Evolutionary conservation across 2,329 filamentous ascomycete species (phyloP), one percentile per base, ranked within the genome.

Genomic region (Plectosphaerella sp.): DNA sequence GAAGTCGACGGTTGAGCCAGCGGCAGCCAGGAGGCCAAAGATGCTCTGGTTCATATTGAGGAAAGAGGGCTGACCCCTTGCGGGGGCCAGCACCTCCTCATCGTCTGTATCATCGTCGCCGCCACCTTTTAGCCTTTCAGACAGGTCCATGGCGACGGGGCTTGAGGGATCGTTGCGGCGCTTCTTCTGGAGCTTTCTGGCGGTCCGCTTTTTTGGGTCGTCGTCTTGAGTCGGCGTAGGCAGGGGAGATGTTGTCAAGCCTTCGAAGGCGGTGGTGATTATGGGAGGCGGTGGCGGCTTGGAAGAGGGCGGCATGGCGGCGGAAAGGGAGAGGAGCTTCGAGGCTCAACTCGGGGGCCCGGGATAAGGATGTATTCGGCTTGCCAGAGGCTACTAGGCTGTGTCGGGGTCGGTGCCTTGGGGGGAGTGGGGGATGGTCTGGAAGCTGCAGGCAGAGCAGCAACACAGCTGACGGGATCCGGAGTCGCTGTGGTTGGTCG

Each of bases 1-100:
- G 64, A 95, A 91, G 69, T 95, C 88, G 49, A 88, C 86, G 54
- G 84, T 84, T 28, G 90, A 92, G 7, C 91, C 90, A 37, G 91
- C 91, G 15, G 91, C 90, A 7, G 92, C 89, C 59, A 97, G 92
- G 71, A 97, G 83, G 50, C 91, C 91, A 67, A 97, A 96, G 51
- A 97, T 86, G 58, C 90, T 95, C 75, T 96, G 92, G 69, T 96
- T 94, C 85, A 96, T 90, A 63, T 91, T 90, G 70, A 83, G 75
- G 53, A 80, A 78, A 66, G 80, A 74, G 57, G 76, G 72, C 14
- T 73, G 69, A 37, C 70, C 72, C 52, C 75, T 72, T 9, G 62
- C 66, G 5, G 69, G 68, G 45, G 73, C 58, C 43, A 76, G 69
- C 37, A 79, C 75, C 59, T 81, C 75, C 45, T 79, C 77, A 33